Conservation (phyloP, 495 filamentous ascomycete species). For the Podospora comata region DNA sequence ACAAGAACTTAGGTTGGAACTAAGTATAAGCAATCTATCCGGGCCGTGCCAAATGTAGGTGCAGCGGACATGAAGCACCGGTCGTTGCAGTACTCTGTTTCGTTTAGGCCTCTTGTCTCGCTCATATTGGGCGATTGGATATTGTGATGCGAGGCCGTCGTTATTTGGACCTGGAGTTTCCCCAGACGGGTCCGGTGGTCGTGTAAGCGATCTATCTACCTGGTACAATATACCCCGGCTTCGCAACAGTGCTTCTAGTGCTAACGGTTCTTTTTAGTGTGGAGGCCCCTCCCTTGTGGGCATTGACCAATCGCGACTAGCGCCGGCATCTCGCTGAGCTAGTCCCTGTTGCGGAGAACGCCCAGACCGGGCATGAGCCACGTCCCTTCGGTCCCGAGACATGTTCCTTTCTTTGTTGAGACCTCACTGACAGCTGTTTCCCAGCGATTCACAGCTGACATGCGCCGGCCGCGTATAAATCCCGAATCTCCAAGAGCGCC, state of each 20-base stretch:
- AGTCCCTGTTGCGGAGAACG: not conserved
- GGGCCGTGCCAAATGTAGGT: conserved; percentile 25
- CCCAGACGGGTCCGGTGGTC: conserved; percentile 21
- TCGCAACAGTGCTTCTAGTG: not conserved
- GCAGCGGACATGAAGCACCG: conserved; percentile 22
- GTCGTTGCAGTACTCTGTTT: not conserved
- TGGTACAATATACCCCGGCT: conserved; percentile 13
- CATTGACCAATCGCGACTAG: conserved; percentile 5
- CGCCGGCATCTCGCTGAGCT: not conserved
- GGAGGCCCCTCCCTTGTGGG: not conserved
- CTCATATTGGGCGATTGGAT: conserved; percentile 8
- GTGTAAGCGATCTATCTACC: conserved; percentile 7
- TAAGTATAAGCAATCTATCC: conserved; percentile 27
- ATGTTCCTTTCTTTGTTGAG: not conserved
- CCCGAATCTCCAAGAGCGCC: not conserved
- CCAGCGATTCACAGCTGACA: not conserved
- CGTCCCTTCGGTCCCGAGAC: conserved; percentile 6
- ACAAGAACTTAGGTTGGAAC: not conserved
- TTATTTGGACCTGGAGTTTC: conserved; percentile 28
- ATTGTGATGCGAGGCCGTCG: conserved; percentile 7
- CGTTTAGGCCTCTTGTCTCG: conserved; percentile 2
- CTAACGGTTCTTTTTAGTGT: conserved; percentile 14
- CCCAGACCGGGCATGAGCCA: conserved; percentile 2
- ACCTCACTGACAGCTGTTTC: not conserved
- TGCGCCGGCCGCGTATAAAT: not conserved